Conservation (phyloP, 192 early-diverging fungal species). For the Linnemannia exigua region DNA sequence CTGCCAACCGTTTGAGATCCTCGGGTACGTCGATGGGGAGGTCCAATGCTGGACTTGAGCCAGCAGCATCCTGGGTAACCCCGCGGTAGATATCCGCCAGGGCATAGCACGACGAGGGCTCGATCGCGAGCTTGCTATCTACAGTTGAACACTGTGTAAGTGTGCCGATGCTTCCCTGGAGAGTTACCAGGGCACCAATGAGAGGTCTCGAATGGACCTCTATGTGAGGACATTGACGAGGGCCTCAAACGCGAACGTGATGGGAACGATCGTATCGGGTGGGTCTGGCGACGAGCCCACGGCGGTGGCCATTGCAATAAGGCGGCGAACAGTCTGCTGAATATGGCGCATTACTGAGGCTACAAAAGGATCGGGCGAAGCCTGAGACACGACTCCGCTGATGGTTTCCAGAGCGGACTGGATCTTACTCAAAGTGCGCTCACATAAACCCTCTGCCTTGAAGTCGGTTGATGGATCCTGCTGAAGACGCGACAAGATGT, state of each 20-base stretch:
- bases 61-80: slow-evolving; percentile 13
- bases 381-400: neutral
- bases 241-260: neutral
- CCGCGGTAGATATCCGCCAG: slow-evolving; percentile 34
- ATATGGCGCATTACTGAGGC: neutral
- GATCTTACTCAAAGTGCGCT: neutral
- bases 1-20: slow-evolving; percentile 16
- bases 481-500: slow-evolving; percentile 10
- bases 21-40: slow-evolving; percentile 14
- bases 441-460: slow-evolving; percentile 3
- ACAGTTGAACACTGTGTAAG: neutral
- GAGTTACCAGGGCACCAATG: neutral
- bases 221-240: neutral
- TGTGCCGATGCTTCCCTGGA: neutral
- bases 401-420: neutral
- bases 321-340: neutral
- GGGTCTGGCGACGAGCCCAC: neutral
- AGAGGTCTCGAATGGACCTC: neutral
- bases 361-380: neutral
- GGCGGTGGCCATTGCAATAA: neutral
- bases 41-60: slow-evolving; percentile 14
- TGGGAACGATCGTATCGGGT: neutral
- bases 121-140: neutral
- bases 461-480: neutral
- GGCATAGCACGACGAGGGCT: slow-evolving; percentile 3